A percentile compares a stretch with the other conserved stretches of the same genome.
Evolutionary conservation across 805 yeast species (phyloP).

Genomic region (Kazachstania martiniae): DNA sequence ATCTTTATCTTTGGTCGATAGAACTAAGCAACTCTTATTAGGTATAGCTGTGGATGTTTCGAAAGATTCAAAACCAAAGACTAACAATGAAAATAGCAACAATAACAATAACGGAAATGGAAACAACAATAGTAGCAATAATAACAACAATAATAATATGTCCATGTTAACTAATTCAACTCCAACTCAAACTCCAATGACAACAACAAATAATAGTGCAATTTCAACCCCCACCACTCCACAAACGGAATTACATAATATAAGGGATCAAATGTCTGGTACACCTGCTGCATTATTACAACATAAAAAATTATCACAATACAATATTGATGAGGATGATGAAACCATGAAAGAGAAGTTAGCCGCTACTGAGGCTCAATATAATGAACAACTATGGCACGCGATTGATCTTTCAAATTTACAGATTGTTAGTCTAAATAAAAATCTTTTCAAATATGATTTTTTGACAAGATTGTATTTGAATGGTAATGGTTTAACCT

Average conservation of each 20-base stretch:
- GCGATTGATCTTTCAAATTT: slow-evolving; percentile 89
- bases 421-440: slow-evolving; percentile 59
- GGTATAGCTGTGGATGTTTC: slow-evolving; percentile 20
- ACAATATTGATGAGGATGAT: slow-evolving; percentile 42
- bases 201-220: slow-evolving; percentile 16
- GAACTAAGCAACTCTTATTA: slow-evolving; percentile 23
- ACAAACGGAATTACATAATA: slow-evolving; percentile 18
- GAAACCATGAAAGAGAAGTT: slow-evolving; percentile 26
- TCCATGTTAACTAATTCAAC: slow-evolving; percentile 7
- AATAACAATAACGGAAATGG: slow-evolving; percentile 1
- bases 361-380: slow-evolving; percentile 14
- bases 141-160: slow-evolving; percentile 1
- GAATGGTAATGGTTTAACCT: slow-evolving; percentile 69
- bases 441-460: slow-evolving; percentile 65
- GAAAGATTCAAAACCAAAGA: slow-evolving; percentile 2
- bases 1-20: slow-evolving; percentile 25
- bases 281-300: slow-evolving; percentile 26
- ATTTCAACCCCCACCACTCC: slow-evolving; percentile 27
- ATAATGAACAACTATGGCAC: slow-evolving; percentile 88
- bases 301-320: slow-evolving; percentile 33
- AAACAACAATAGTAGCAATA: neutral
- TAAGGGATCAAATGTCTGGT: slow-evolving; percentile 14
- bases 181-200: slow-evolving; percentile 10
- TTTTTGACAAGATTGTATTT: slow-evolving; percentile 80
- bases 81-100: neutral